These are phyloP conservation scores for Rhizopogon salebrosus DNA, from an alignment of 768 basidiomycete genomes.

Conservation along the genomic window DNA sequence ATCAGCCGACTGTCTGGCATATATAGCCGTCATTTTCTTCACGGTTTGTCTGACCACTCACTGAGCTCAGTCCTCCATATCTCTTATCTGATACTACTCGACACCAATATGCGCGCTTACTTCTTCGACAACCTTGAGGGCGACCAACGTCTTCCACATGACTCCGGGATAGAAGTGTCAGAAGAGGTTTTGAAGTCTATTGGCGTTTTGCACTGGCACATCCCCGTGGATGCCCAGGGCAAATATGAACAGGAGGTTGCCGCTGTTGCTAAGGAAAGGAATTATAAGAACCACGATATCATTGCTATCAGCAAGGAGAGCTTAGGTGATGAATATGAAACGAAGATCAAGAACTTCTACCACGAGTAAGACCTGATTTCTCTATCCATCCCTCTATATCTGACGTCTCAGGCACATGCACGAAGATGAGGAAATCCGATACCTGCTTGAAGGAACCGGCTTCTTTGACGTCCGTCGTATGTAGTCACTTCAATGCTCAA, in stretches of 20 bases:
- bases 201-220: slow-evolving; percentile 62
- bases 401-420: slow-evolving; percentile 68
- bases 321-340: slow-evolving; percentile 75
- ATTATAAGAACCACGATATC: slow-evolving; percentile 79
- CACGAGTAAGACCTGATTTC: slow-evolving; percentile 54
- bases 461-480: slow-evolving; percentile 86
- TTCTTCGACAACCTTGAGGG: slow-evolving; percentile 68
- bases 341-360: slow-evolving; percentile 78
- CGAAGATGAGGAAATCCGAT: slow-evolving; percentile 93
- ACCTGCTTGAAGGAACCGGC: slow-evolving; percentile 74
- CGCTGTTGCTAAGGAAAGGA: slow-evolving; percentile 56
- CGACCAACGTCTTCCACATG: slow-evolving; percentile 80
- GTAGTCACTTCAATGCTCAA: slow-evolving; percentile 11
- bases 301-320: slow-evolving; percentile 74
- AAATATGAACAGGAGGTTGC: slow-evolving; percentile 52
- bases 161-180: slow-evolving; percentile 50
- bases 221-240: slow-evolving; percentile 49
- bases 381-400: background rate
- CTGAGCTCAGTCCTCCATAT: background rate
- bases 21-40: background rate
- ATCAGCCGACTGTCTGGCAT: too few species aligned
- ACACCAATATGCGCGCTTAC: slow-evolving; percentile 58
- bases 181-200: slow-evolving; percentile 45
- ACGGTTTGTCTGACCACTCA: background rate
- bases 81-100: background rate